These are phyloP conservation scores for Verbascum thapsus DNA, from an alignment of 257 asterid genomes.

Conservation along the genomic window DNA sequence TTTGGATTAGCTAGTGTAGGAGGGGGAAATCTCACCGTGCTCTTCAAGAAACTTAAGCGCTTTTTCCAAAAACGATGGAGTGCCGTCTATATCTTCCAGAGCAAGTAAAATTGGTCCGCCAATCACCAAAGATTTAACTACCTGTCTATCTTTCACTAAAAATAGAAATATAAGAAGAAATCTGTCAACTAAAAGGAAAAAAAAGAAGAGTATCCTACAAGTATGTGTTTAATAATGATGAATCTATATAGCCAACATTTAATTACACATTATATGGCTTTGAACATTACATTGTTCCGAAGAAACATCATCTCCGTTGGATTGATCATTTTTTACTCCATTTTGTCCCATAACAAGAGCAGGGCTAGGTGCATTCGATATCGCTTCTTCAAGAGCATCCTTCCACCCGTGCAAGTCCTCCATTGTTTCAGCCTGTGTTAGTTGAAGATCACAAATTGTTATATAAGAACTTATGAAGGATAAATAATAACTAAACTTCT, in stretches of 20 bases:
- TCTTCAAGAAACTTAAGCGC: slow-evolving; percentile 91
- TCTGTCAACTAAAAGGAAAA: no score
- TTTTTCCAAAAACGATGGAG: slow-evolving; percentile 96
- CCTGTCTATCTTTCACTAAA: slow-evolving; percentile 74
- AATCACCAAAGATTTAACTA: slow-evolving; percentile 73
- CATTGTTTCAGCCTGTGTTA: slow-evolving; percentile 82
- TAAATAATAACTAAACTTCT: not conserved
- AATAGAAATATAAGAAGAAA: no score
- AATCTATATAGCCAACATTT: slow-evolving; percentile 1
- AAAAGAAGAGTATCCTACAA: not conserved
- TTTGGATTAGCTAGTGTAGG: slow-evolving; percentile 1
- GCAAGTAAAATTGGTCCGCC: slow-evolving; percentile 98
- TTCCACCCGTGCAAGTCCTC: slow-evolving; percentile 97
- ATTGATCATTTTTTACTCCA: slow-evolving; percentile 76
- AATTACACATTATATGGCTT: slow-evolving; percentile 21
- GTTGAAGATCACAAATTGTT: no score
- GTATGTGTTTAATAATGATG: slow-evolving; percentile 9
- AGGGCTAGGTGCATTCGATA: slow-evolving; percentile 82
- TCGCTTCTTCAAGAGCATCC: slow-evolving; percentile 94
- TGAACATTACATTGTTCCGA: slow-evolving; percentile 60
- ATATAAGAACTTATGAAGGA: slow-evolving; percentile 7
- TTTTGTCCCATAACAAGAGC: slow-evolving; percentile 76
- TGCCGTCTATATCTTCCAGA: slow-evolving; percentile 94
- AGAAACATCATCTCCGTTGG: slow-evolving; percentile 56
- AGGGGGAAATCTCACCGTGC: slow-evolving; percentile 58